Percentiles rank a stretch among this genome's conserved stretches.
Evolutionary conservation across 371 early-diverging fungal species (phyloP).

Genomic region (Zychaea mexicana): DNA sequence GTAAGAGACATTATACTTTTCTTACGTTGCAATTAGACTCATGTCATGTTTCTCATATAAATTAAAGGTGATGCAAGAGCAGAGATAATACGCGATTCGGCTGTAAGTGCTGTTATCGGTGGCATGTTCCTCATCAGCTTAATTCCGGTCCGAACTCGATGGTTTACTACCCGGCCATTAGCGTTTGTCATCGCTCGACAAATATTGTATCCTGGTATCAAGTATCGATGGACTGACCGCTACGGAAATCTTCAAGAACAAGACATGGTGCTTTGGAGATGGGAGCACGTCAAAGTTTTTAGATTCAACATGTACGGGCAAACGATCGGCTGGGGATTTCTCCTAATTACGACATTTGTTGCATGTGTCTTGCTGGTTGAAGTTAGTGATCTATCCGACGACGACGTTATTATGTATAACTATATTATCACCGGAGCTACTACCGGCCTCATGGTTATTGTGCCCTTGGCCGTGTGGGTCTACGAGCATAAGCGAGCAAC

Average conservation of each 20-base stretch:
- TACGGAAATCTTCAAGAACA: conserved; percentile 19
- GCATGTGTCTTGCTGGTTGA: conserved; percentile 37
- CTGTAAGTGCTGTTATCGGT: conserved; percentile 37
- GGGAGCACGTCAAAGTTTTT: conserved; percentile 20
- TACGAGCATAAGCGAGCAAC: too few relatives aligned
- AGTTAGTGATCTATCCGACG: background rate
- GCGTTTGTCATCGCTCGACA: conserved; percentile 31
- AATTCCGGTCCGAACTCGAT: conserved; percentile 38
- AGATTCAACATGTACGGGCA: conserved; percentile 21
- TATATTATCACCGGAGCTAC: background rate
- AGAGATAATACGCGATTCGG: conserved; percentile 47
- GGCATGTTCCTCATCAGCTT: conserved; percentile 39
- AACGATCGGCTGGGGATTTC: conserved; percentile 31
- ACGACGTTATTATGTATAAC: background rate
- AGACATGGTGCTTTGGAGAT: conserved; percentile 28
- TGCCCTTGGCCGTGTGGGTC: too few relatives aligned
- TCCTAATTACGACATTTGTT: conserved; percentile 35
- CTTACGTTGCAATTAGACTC: too few relatives aligned
- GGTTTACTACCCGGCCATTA: conserved; percentile 33
- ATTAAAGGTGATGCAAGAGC: conserved; percentile 41
- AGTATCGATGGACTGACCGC: conserved; percentile 22
- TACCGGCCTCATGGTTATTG: background rate
- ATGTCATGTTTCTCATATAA: background rate
- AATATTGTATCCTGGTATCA: conserved; percentile 27
- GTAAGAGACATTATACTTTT: conserved; percentile 7